Conservation (phyloP, 2,329 filamentous ascomycete genomes). For the Sclerotinia trifoliorum region DNA sequence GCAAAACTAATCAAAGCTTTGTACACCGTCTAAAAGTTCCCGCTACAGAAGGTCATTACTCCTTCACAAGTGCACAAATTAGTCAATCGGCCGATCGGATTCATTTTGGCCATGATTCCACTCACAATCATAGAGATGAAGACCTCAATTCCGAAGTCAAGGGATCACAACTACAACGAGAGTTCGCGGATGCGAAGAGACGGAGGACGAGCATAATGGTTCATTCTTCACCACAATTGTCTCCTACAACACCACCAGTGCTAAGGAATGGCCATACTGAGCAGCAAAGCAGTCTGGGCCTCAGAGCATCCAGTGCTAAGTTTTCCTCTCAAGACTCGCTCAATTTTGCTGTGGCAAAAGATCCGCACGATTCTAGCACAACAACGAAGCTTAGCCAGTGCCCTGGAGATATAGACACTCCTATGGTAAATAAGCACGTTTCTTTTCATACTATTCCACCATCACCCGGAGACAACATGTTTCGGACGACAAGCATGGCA, state of each 20-base stretch:
- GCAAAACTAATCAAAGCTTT: neutral
- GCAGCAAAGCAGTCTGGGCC: conserved; percentile 18
- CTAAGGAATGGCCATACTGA: neutral
- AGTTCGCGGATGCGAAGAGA: neutral
- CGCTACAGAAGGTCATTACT: neutral
- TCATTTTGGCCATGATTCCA: neutral
- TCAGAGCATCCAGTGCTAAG: neutral
- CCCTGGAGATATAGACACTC: conserved; percentile 44
- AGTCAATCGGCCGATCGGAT: neutral
- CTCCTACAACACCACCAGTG: neutral
- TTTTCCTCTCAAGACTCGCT: conserved; percentile 47
- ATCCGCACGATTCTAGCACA: conserved; percentile 65
- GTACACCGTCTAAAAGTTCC: neutral
- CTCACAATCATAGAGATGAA: neutral
- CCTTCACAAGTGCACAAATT: conserved; percentile 2
- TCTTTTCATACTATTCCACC: neutral
- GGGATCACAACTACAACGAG: neutral
- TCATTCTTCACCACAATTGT: neutral
- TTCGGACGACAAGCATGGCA: neutral
- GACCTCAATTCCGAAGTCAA: neutral
- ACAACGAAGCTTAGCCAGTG: conserved; percentile 65
- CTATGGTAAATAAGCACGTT: neutral
- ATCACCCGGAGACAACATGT: neutral
- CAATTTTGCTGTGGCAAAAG: conserved; percentile 74
- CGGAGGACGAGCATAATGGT: neutral